Evolutionary conservation across 1,139 yeast species (phyloP).

Genomic region (Hyphopichia wangnamkhiaoensis): DNA sequence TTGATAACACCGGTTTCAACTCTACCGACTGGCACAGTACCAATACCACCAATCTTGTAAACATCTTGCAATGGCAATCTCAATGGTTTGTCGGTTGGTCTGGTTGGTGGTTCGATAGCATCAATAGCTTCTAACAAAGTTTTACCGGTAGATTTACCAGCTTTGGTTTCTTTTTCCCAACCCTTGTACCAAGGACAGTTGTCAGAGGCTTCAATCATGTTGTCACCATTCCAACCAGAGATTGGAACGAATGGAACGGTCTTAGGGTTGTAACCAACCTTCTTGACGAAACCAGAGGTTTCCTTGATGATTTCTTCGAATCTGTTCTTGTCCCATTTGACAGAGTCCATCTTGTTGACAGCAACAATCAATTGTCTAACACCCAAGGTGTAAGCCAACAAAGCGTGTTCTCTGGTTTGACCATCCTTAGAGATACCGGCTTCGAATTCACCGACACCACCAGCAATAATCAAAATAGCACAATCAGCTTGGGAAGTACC

Average conservation of each 20-base stretch:
- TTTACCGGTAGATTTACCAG: conserved; percentile 78
- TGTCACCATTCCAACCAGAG: conserved; percentile 94
- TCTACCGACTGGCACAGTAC: conserved; percentile 94
- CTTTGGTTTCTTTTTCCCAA: conserved; percentile 84
- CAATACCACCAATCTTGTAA: conserved; percentile 92
- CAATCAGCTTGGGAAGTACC: conserved; percentile 95
- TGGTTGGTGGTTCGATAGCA: conserved; percentile 79
- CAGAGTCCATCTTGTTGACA: conserved; percentile 93
- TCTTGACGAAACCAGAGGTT: conserved; percentile 85
- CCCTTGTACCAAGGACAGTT: conserved; percentile 95
- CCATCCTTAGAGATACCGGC: conserved; percentile 94
- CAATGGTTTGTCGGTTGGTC: conserved; percentile 89
- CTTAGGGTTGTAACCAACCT: conserved; percentile 93
- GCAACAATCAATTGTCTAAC: conserved; percentile 87
- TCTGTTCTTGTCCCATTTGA: conserved; percentile 81
- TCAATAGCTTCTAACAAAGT: conserved; percentile 87
- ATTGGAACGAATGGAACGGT: conserved; percentile 89
- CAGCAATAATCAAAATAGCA: conserved; percentile 87
- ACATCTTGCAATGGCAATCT: conserved; percentile 92
- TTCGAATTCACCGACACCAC: conserved; percentile 93
- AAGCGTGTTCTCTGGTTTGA: conserved; percentile 93
- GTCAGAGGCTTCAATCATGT: conserved; percentile 81
- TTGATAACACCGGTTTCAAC: conserved; percentile 90
- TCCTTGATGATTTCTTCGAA: conserved; percentile 82
- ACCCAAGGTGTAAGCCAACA: conserved; percentile 88